Evolutionary conservation across 2,329 filamentous ascomycete species (phyloP), one percentile per base, ranked within the genome.

Genomic region (Trichoderma koningiopsis): DNA sequence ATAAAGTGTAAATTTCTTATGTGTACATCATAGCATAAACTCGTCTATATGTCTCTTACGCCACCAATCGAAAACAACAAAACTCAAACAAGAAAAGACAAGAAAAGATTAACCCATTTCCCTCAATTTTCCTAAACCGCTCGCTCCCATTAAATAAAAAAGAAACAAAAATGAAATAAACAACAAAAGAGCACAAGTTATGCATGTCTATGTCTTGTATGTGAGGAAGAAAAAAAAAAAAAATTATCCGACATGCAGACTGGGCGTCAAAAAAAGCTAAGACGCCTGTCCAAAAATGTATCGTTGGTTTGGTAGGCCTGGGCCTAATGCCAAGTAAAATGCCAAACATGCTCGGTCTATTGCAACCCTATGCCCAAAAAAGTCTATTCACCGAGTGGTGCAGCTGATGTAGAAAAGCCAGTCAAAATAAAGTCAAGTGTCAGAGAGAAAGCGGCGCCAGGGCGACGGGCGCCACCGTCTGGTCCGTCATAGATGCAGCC

Each of bases 31-130:
- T 59, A 66, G 27, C 43, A 47, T 47, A 49, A 22, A 7, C 63
- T 66, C 63, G 55, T 66, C 63, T 66, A 58, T 66, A 66, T 66
- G 40, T 58, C n/a, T 65, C 61, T 22, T 22, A 29, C 63, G 63
- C 63, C 63, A 52, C 55, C n/a, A 57, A 59, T 59, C 55, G 63
- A 59, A 52, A 49, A 58, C 27, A 37, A 29, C 27, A 40, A 56
- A 43, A n/a, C 16, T 10, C 13, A 40, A 40, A 40, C 37, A 40
- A 14, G n/a, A n/a, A n/a, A n/a, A n/a, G n/a, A n/a, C 2, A 37
- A 37, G 14, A 5, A 6, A 19, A 16, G 19, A 29, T 19, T 27
- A 27, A 4, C 40, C 43, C 47, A 49, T 53, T 49, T 47, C 33
- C 57, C 31, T 40, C 63, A 33, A 43, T 66, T 66, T 49, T 66